These are phyloP conservation scores for Mycocentrospora acerina DNA, from an alignment of 2,329 filamentous ascomycete species.

Conservation along the genomic window DNA sequence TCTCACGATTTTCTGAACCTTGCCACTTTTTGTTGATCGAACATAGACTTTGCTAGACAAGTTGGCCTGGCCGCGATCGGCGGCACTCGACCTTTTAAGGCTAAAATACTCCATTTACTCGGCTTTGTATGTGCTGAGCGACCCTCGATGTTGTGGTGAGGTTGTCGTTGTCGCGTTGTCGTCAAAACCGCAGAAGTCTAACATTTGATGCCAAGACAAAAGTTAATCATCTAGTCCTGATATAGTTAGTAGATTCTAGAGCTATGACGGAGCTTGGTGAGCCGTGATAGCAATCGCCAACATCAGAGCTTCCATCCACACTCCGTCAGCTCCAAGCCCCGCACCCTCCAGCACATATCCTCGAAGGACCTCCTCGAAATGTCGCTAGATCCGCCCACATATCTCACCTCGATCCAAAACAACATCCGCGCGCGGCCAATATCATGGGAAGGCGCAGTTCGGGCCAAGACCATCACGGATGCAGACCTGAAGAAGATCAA, in stretches of 20 bases:
- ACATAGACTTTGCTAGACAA: constrained; percentile 96
- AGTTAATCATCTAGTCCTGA: background rate
- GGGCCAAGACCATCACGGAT: constrained; percentile 90
- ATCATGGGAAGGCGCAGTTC: constrained; percentile 94
- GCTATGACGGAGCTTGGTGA: constrained; percentile 38
- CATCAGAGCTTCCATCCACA: constrained; percentile 22
- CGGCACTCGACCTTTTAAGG: constrained; percentile 58
- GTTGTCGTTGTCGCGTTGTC: constrained; percentile 16
- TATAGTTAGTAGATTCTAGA: constrained; percentile 1
- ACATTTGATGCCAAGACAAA: constrained; percentile 30
- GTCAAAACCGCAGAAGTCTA: constrained; percentile 23
- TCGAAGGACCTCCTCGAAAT: constrained; percentile 52
- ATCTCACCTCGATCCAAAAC: constrained; percentile 85
- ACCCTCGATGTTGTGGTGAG: constrained; percentile 7
- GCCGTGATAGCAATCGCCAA: constrained; percentile 33
- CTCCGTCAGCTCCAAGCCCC: constrained; percentile 4
- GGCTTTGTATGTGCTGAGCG: constrained; percentile 4
- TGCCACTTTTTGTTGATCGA: constrained; percentile 89
- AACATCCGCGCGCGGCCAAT: constrained; percentile 96
- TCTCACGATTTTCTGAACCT: constrained; percentile 97
- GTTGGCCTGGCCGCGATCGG: constrained; percentile 63
- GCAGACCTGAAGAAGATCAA: constrained; percentile 94
- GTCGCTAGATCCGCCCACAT: constrained; percentile 89
- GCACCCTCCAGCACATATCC: constrained; percentile 3
- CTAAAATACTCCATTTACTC: constrained; percentile 48